Evolutionary conservation across 257 asterid genomes (phyloP).

Genomic region (Solanum ossicruentum): DNA sequence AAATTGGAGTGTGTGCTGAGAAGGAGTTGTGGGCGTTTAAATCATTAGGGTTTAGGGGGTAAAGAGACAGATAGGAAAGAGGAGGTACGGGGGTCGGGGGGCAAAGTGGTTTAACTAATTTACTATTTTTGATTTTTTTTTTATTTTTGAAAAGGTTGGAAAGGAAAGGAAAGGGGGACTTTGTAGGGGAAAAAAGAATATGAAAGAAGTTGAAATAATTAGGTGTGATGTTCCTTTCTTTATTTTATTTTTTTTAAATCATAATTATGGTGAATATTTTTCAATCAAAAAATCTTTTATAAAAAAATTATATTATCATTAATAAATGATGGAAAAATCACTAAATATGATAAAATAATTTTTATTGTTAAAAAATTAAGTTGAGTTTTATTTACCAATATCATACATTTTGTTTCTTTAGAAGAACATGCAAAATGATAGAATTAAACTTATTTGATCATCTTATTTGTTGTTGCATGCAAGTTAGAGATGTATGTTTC

Average conservation of each 20-base stretch:
- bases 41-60: constrained; percentile 13
- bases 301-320: too few relatives aligned
- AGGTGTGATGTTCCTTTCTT: not conserved
- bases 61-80: not conserved
- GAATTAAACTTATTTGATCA: not conserved
- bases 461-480: not conserved
- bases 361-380: not conserved
- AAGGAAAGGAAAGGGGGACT: not conserved
- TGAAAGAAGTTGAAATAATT: not conserved
- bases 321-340: too few relatives aligned
- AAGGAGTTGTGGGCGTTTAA: not conserved
- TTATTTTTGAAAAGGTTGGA: not conserved
- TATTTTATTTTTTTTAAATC: too few relatives aligned
- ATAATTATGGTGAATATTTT: not conserved
- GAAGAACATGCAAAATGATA: not conserved
- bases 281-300: not conserved
- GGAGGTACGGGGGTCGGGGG: not conserved
- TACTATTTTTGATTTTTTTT: not conserved
- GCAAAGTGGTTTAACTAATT: not conserved
- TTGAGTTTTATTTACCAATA: not conserved
- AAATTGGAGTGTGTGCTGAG: not conserved
- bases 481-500: not conserved
- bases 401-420: not conserved
- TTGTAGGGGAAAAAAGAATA: not conserved
- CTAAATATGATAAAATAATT: not conserved